These are phyloP conservation scores for Piper longum DNA, from an alignment of 164 flowering plant species.

Conservation along the genomic window DNA sequence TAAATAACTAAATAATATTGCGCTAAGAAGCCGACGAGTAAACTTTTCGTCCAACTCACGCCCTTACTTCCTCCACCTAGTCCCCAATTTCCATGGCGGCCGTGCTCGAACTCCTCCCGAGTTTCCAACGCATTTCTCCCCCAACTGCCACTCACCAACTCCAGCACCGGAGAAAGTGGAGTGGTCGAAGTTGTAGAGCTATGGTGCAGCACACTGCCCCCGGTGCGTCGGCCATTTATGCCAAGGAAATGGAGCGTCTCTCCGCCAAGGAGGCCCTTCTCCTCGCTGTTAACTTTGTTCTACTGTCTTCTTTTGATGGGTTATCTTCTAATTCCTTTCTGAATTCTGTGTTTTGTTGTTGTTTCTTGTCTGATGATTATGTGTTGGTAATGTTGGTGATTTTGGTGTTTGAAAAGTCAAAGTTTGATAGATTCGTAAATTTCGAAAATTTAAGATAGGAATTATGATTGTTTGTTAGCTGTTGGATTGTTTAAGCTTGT, in stretches of 20 bases:
- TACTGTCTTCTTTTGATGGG: not conserved
- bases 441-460: not conserved
- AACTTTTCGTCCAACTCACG: no score
- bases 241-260: slow-evolving; percentile 85
- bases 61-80: no score
- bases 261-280: slow-evolving; percentile 89
- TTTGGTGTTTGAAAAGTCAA: not conserved
- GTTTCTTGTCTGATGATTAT: not conserved
- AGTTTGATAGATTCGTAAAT: not conserved
- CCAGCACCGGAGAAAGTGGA: slow-evolving; percentile 4
- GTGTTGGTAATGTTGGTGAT: not conserved
- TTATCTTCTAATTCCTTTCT: not conserved
- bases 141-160: slow-evolving; percentile 7
- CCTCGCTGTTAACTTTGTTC: slow-evolving; percentile 46
- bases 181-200: slow-evolving; percentile 21
- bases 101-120: slow-evolving; percentile 10
- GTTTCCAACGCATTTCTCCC: slow-evolving; percentile 7
- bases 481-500: not conserved
- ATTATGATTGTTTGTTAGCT: not conserved
- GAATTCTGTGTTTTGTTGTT: not conserved
- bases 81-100: slow-evolving; percentile 19
- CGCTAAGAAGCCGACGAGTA: no score
- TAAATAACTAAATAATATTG: no score
- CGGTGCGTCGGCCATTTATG: slow-evolving; percentile 69
- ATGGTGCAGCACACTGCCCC: slow-evolving; percentile 51